Percentiles rank a stretch among this genome's conserved stretches.
phyloP scores from a whole-genome alignment of 2,329 filamentous ascomycete species.

The Penicillium sp. region DNA sequence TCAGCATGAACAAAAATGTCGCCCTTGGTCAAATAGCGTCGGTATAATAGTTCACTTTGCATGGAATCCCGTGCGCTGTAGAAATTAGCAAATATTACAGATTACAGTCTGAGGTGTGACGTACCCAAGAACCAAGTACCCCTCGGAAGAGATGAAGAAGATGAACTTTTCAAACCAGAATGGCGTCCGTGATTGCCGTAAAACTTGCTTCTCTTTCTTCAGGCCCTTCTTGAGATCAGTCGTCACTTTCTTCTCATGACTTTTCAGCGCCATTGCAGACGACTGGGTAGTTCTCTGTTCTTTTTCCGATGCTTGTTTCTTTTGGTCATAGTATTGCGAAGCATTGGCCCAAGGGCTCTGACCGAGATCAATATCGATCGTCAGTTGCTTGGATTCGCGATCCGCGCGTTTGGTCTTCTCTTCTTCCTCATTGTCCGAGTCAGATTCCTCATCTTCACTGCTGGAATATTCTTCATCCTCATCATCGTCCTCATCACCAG shows the following conservation, averaged over 20 bases:
- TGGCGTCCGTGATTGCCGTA: slow-evolving; percentile 78
- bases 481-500: slow-evolving; percentile 64
- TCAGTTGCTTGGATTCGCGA: slow-evolving; percentile 51
- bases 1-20: slow-evolving; percentile 93
- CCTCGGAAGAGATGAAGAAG: slow-evolving; percentile 94
- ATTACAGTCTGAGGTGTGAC: slow-evolving; percentile 9
- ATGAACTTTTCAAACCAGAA: slow-evolving; percentile 98
- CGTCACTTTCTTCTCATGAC: slow-evolving; percentile 82
- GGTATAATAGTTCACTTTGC: slow-evolving; percentile 92
- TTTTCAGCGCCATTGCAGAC: slow-evolving; percentile 80
- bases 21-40: slow-evolving; percentile 79
- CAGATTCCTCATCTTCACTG: slow-evolving; percentile 60
- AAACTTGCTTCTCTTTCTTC: slow-evolving; percentile 86
- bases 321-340: slow-evolving; percentile 87
- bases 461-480: slow-evolving; percentile 66
- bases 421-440: slow-evolving; percentile 36
- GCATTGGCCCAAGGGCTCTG: slow-evolving; percentile 88
- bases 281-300: slow-evolving; percentile 83
- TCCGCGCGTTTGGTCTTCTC: slow-evolving; percentile 25
- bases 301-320: slow-evolving; percentile 79
- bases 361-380: slow-evolving; percentile 81
- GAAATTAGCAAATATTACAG: slow-evolving; percentile 13
- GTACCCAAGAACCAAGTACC: slow-evolving; percentile 80
- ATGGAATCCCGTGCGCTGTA: slow-evolving; percentile 73
- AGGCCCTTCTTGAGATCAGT: slow-evolving; percentile 83